Base-by-base conservation (phyloP, 2,329 filamentous ascomycete genomes). In the Paracoccidioides brasiliensis region DNA sequence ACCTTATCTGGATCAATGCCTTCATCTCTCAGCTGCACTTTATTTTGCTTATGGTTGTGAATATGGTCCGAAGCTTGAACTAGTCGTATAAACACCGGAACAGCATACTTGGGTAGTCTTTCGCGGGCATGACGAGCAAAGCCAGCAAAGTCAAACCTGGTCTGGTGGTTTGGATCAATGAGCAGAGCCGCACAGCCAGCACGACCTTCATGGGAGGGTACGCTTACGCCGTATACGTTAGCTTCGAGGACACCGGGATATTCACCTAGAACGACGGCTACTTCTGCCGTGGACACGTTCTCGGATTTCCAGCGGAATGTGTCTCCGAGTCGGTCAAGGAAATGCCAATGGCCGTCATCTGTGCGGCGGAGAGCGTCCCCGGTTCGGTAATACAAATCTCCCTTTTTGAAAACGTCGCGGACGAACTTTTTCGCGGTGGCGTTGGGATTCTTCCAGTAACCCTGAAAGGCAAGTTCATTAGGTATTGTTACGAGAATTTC, bases 31-130 rank as follows among this genome's bases (percentile, higher is more conserved):
- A 89, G 71, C 0, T 82, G 82, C 1, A 83, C 78, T 67, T 90
- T 90, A 65, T 88, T 87, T 70, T 89, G 86, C 71, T 90, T 90
- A 67, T 88, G 85, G 63, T 89, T 90, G 5, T 83, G 79, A 40
- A 69, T 72, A 56, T 72, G 70, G 7, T 63, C 63, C 10, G 64
- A 67, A 32, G 76, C 80, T 55, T 78, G 75, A 28, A 86, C 76
- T 15, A 88, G 69, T 0, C 86, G 75, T 44, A 90, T 63, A 70
- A 90, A 90, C 1, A 89, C 70, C 0, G 87, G 87, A 1, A 90
- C 84, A 0, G 86, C 87, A 63, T 90, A 90, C 59, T 77, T 78
- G 0, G 87, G 86, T 28, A 90, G 72, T 52, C 80, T 75, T 12
- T 75, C 74, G 5, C 79, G 76, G 2, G 77, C 75, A 63, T 84